Evolutionary conservation across 2,329 filamentous ascomycete genomes (phyloP).

Genomic region (Epichloe amarillans): DNA sequence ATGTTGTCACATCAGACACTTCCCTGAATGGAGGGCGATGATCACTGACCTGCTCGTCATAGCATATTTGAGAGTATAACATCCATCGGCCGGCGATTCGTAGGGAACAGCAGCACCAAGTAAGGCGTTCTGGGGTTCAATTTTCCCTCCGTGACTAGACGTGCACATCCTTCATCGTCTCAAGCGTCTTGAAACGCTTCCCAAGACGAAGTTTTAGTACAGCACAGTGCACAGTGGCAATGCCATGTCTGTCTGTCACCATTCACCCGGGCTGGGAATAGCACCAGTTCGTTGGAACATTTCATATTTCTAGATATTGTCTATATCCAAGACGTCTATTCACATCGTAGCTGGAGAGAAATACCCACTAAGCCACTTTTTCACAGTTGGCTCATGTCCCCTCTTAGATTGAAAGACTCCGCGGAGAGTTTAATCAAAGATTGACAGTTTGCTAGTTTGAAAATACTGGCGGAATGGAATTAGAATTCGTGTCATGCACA

Average conservation of each 20-base stretch:
- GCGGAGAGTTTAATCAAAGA: neutral
- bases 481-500: neutral
- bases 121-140: neutral
- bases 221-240: neutral
- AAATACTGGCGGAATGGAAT: constrained; percentile 2
- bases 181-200: neutral
- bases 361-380: neutral
- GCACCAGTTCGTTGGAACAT: neutral
- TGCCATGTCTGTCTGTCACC: neutral
- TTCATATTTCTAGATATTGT: neutral
- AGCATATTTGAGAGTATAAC: constrained; percentile 7
- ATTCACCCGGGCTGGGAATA: neutral
- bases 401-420: neutral
- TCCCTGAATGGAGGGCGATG: neutral
- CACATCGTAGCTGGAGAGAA: neutral
- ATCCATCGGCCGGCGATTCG: neutral
- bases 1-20: constrained; percentile 31
- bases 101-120: neutral
- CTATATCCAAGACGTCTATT: neutral
- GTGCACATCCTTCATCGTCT: neutral
- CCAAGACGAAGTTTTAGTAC: neutral
- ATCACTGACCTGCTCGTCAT: neutral
- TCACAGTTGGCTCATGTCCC: neutral
- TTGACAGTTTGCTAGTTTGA: constrained; percentile 1
- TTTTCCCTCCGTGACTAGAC: neutral